These are phyloP conservation scores for Alternaria infectoria DNA, from an alignment of 2,329 filamentous ascomycete genomes.

Conservation along the genomic window DNA sequence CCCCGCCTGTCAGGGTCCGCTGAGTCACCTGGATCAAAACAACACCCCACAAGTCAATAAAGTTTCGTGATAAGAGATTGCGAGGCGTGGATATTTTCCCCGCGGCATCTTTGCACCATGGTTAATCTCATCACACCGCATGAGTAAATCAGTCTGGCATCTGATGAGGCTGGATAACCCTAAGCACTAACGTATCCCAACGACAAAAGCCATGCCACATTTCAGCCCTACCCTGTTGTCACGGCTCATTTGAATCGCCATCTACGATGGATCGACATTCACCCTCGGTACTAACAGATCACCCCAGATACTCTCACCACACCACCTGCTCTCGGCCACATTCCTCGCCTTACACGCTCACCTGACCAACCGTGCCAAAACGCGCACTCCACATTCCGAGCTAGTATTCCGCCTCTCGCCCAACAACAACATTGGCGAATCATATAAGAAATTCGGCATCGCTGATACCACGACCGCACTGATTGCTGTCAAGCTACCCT, in stretches of 20 bases:
- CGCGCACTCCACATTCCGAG: slow-evolving; percentile 87
- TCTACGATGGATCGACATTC: neutral
- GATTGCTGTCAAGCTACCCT: slow-evolving; percentile 79
- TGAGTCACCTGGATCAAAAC: neutral
- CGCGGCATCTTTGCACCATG: neutral
- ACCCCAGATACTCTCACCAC: slow-evolving; percentile 69
- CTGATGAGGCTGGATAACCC: neutral
- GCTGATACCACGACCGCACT: slow-evolving; percentile 71
- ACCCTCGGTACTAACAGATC: neutral
- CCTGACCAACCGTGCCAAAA: slow-evolving; percentile 65
- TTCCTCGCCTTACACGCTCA: slow-evolving; percentile 77
- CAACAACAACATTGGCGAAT: slow-evolving; percentile 90
- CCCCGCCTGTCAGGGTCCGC: neutral
- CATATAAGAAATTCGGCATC: slow-evolving; percentile 88
- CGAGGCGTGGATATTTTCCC: neutral
- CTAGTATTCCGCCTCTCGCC: slow-evolving; percentile 80
- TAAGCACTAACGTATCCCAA: neutral
- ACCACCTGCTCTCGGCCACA: slow-evolving; percentile 75
- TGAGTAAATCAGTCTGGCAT: neutral
- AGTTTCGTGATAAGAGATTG: neutral
- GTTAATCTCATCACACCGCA: neutral
- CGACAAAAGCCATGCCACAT: neutral
- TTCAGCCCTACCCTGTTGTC: neutral
- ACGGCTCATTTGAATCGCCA: neutral
- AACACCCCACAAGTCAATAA: neutral